A percentile compares a stretch with the other conserved stretches of the same genome.
phyloP scores from a whole-genome alignment of 352 stramenopile genomes.

The Elongisporangium undulatum region DNA sequence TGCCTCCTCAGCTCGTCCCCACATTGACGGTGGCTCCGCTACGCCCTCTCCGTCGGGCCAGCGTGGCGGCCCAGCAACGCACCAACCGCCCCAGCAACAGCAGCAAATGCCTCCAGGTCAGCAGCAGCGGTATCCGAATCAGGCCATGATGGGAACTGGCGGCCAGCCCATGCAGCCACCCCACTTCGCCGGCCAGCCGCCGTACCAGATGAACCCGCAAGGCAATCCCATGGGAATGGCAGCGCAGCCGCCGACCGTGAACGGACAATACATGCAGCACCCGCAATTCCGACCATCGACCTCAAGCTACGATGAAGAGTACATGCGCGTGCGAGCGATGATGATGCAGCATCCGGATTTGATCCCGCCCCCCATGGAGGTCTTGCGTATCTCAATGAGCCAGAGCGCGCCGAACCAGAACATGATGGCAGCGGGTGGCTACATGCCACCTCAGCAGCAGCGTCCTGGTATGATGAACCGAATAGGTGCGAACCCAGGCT shows the following conservation, averaged over 20 bases:
- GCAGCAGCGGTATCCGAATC: slow-evolving; percentile 53
- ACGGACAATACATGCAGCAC: slow-evolving; percentile 56
- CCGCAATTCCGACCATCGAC: slow-evolving; percentile 55
- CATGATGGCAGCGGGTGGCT: slow-evolving; percentile 46
- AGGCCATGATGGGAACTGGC: slow-evolving; percentile 58
- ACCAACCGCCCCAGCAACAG: slow-evolving; percentile 35
- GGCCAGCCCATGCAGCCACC: slow-evolving; percentile 34
- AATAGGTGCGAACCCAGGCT: slow-evolving; percentile 30
- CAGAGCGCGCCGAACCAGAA: slow-evolving; percentile 53
- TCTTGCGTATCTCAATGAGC: slow-evolving; percentile 82
- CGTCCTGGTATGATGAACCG: slow-evolving; percentile 47
- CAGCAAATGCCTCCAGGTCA: slow-evolving; percentile 30
- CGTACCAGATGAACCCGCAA: slow-evolving; percentile 51
- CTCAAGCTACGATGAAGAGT: slow-evolving; percentile 83
- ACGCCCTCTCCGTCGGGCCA: slow-evolving; percentile 14
- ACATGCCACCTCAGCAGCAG: slow-evolving; percentile 57
- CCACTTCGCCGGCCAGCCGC: slow-evolving; percentile 31
- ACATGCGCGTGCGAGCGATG: slow-evolving; percentile 85
- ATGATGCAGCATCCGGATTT: slow-evolving; percentile 86
- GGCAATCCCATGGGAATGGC: slow-evolving; percentile 28
- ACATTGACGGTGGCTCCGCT: slow-evolving; percentile 42
- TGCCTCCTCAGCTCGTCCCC: slow-evolving; percentile 58
- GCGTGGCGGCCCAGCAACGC: slow-evolving; percentile 20
- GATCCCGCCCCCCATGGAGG: slow-evolving; percentile 84
- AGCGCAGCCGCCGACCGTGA: slow-evolving; percentile 24